Base-by-base conservation (phyloP, 2,329 filamentous ascomycete species). In the Cryphonectria radicalis region DNA sequence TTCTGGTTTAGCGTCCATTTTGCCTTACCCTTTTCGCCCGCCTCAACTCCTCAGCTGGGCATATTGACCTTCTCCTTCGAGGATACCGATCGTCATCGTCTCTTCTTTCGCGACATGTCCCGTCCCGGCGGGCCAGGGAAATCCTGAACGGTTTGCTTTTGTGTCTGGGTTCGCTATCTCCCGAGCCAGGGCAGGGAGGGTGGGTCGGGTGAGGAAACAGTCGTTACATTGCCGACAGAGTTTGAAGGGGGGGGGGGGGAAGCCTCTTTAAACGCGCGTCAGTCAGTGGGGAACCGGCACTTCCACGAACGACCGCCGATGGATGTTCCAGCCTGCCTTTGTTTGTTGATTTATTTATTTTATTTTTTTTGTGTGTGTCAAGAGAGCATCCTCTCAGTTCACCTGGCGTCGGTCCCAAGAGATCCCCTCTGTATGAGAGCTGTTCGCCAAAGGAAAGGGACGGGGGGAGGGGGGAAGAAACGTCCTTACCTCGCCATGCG, bases 181-280 rank as follows among this genome's bases (percentile, higher is more conserved):
- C 53, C 68, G 63, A 60, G 63, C 25, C n/a, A 66, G 25, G 28
- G 46, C n/a, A n/a, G n/a, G n/a, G n/a, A n/a, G n/a, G n/a, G n/a
- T n/a, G n/a, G n/a, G n/a, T n/a, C n/a, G n/a, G n/a, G n/a, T n/a
- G n/a, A n/a, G 35, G n/a, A 37, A 55, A 14, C 22, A 37, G n/a
- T 40, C 67, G 59, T 55, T 43, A 46, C 67, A 72, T 59, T 57
- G 37, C 63, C 63, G 46, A 53, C 22, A 55, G 25, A 62, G 57
- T 37, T 55, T 37, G 46, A 66, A 32, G 46, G 46, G n/a, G n/a
- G n/a, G n/a, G n/a, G n/a, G n/a, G n/a, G n/a, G n/a, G n/a, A n/a
- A 70, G 68, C 63, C 65, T 70, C 57, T 70, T n/a, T n/a, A 70
- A 69, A 72, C 59, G 66, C 68, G 68, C 69, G 68, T 72, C 71